Evolutionary conservation across 306 rosid species (phyloP), one percentile per base, ranked within the genome.

Genomic region (Quercus alba): DNA sequence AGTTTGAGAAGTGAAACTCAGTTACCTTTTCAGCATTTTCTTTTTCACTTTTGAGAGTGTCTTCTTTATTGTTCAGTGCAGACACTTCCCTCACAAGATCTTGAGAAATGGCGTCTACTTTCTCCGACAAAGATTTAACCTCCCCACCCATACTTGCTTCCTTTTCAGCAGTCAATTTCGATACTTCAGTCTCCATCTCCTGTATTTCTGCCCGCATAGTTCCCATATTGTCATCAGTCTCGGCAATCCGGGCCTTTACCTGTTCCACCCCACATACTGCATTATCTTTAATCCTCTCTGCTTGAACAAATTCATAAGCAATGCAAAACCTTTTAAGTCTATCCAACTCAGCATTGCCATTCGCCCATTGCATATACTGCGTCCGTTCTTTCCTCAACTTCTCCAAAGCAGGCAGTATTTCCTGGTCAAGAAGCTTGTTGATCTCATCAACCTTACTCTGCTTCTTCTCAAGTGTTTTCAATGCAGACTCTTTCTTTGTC

Each of bases 381-480:
- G 85, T 85, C 86, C 95, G 86, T 88, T 95, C 99, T 85, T 87
- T 93, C 88, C 99, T 90, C 75, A 95, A 85, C 89, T 93, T 95
- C 85, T 95, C 99, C 82, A 95, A 84, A 41, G 99, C 99, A 78
- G 98, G 99, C 81, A 95, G 81, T 90, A 93, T 95, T 84, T 95
- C 99, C 80, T 84, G 92, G 77, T 95, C 99, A 77, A 95, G 99
- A 85, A 95, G 99, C 70, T 86, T 95, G 89, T 95, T 91, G 33
- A 95, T 93, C 88, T 93, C 99, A 73, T 95, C 99, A 70, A 95
- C 98, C 91, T 95, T 95, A 54, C 88, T 89, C 83, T 95, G 99
- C 91, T 95, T 95, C 97, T 93, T 95, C 85, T 95, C 98, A 38
- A 95, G 99, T 46, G 99, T 95, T 84, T 95, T 95, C n/a, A 95